Evolutionary conservation across 306 rosid genomes (phyloP).

Genomic region (Psophocarpus tetragonolobus): DNA sequence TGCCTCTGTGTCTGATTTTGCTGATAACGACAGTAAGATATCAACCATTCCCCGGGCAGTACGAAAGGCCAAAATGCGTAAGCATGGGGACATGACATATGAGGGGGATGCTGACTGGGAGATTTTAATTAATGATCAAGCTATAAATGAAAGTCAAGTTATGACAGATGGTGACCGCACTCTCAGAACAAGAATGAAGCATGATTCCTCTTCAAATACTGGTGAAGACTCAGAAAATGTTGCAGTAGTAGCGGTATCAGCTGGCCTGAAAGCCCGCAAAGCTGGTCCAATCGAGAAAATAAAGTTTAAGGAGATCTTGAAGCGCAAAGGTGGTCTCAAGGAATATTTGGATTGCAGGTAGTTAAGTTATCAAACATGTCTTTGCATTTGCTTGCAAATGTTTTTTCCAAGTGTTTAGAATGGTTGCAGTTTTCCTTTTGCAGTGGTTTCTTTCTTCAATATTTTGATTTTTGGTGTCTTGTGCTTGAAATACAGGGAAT

Average conservation of each 20-base stretch:
- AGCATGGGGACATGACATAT: constrained; percentile 98
- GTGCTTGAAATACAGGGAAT: constrained; percentile 6
- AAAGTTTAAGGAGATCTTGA: constrained; percentile 89
- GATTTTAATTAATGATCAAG: constrained; percentile 54
- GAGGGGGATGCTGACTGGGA: constrained; percentile 99
- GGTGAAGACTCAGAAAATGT: constrained; percentile 70
- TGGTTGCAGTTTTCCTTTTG: constrained; percentile 13
- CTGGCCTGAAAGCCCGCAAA: constrained; percentile 88
- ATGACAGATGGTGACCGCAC: constrained; percentile 47
- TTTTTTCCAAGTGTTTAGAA: constrained; percentile 30
- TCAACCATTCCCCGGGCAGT: constrained; percentile 49
- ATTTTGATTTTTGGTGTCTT: background rate
- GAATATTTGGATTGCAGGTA: constrained; percentile 93
- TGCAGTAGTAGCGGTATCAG: constrained; percentile 90
- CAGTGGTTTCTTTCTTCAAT: constrained; percentile 12
- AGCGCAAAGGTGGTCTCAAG: constrained; percentile 96
- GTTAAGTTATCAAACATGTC: constrained; percentile 34
- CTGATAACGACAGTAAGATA: constrained; percentile 53
- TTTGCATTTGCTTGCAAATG: constrained; percentile 34
- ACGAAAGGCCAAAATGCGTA: constrained; percentile 67
- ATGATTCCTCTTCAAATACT: constrained; percentile 56
- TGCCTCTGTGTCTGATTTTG: constrained; percentile 52
- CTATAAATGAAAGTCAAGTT: constrained; percentile 50
- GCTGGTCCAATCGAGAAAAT: constrained; percentile 88
- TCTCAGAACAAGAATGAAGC: constrained; percentile 55